A percentile compares a stretch with the other conserved stretches of the same genome.
phyloP scores from a whole-genome alignment of 352 stramenopile genomes.

The Pythium folliculosum region DNA sequence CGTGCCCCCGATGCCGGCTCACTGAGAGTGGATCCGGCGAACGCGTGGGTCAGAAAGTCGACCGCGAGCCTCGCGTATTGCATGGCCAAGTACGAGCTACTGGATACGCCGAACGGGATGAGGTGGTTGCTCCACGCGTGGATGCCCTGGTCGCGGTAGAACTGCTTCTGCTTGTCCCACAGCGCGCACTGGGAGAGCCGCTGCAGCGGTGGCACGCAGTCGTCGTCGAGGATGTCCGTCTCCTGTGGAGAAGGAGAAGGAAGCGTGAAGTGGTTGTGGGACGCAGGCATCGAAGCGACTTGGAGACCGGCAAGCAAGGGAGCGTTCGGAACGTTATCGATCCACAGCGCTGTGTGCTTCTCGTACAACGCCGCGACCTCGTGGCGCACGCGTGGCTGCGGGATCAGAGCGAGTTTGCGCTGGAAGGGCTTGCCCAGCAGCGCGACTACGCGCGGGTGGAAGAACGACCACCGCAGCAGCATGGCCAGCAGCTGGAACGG shows the following conservation, averaged over 20 bases:
- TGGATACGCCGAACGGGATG: slow-evolving; percentile 80
- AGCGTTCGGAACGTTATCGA: background rate
- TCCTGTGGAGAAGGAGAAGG: background rate
- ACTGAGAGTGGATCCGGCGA: background rate
- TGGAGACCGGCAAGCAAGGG: too few species aligned
- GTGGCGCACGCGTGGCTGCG: slow-evolving; percentile 39
- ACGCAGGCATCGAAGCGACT: too few species aligned
- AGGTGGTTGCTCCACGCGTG: slow-evolving; percentile 67
- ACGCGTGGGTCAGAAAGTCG: slow-evolving; percentile 15
- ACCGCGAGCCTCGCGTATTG: slow-evolving; percentile 50
- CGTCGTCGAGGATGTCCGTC: background rate
- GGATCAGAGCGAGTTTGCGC: slow-evolving; percentile 52
- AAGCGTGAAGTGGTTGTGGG: background rate
- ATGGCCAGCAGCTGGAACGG: slow-evolving; percentile 75
- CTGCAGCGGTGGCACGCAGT: slow-evolving; percentile 2
- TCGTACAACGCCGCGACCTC: slow-evolving; percentile 40
- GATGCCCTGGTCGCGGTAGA: slow-evolving; percentile 79
- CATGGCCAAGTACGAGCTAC: slow-evolving; percentile 70
- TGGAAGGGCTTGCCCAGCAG: slow-evolving; percentile 44
- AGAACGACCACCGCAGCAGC: slow-evolving; percentile 72
- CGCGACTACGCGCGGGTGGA: slow-evolving; percentile 48
- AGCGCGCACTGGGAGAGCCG: slow-evolving; percentile 59
- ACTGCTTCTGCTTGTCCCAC: slow-evolving; percentile 79
- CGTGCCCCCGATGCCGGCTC: background rate
- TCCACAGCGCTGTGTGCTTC: slow-evolving; percentile 38